Base-by-base conservation (phyloP, 768 basidiomycete species). In the Hygrocybe coccinea region DNA sequence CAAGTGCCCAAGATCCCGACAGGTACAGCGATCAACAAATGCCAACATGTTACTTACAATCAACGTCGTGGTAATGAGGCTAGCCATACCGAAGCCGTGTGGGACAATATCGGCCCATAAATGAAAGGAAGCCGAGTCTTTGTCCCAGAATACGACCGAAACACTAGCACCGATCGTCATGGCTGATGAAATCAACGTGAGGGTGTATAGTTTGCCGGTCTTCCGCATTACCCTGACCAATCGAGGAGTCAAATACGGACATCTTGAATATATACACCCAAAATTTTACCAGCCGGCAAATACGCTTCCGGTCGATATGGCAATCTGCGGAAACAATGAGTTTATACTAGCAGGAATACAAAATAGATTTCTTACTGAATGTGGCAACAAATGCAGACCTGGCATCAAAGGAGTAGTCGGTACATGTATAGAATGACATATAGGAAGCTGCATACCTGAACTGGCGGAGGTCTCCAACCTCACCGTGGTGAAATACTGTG, bases 371-470 rank as follows among this genome's bases (percentile, higher is more conserved):
- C 84, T 69, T 72, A 92, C 88, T 35, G 91, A 91, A 72, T 95
- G 94, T 21, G 95, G 93, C 36, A 98, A 72, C 19, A 99, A 73
- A 73, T 95, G 95, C 25, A 89, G 75, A 25, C 90, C 89, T 90
- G 62, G 45, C 60, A 38, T 59, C 60, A 34, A 54, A 56, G 62
- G 41, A 63, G 50, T 36, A 52, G 21, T 56, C 44, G 55, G 50
- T 48, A 56, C 37, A 43, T 41, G n/a, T n/a, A 56, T 22, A 29
- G 51, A 43, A 43, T 36, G 52, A 49, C 46, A 53, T 50, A 54
- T 22, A 58, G 45, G 50, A 50, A 35, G 48, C 50, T 49, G 21
- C 55, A 60, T 66, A 84, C 92, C 93, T 53, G 94, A 79, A 56
- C 78, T 76, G 43, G 86, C 81, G 21, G 92, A 79, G 12, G 82